Percentiles rank a stretch among this genome's conserved stretches.
phyloP scores from a whole-genome alignment of 805 yeast species.

The Wickerhamomyces subpelliculosus region DNA sequence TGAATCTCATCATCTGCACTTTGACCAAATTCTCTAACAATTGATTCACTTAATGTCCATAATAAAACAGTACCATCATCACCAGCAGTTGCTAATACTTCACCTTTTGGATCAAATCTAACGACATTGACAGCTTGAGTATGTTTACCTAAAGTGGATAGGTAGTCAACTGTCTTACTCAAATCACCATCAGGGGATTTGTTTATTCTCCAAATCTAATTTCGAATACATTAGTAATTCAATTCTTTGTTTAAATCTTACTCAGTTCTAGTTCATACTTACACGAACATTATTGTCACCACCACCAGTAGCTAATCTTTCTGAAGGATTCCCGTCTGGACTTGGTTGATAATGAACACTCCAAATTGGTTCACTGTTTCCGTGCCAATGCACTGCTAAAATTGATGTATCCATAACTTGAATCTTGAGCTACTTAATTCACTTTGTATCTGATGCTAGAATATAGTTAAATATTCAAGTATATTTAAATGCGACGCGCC shows the following conservation, averaged over 20 bases:
- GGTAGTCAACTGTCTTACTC: constrained; percentile 60
- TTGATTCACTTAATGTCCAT: constrained; percentile 59
- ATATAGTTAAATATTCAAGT: too few relatives aligned
- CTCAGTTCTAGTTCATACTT: too few relatives aligned
- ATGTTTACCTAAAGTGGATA: constrained; percentile 79
- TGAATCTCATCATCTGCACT: constrained; percentile 41
- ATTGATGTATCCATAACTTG: constrained; percentile 34
- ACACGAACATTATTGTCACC: constrained; percentile 88
- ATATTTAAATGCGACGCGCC: too few relatives aligned
- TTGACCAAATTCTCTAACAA: constrained; percentile 54
- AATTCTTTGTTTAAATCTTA: too few relatives aligned
- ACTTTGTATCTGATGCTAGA: too few relatives aligned
- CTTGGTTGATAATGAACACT: constrained; percentile 56
- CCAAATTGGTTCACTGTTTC: constrained; percentile 69
- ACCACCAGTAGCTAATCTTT: constrained; percentile 80
- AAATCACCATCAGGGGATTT: constrained; percentile 15
- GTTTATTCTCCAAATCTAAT: constrained; percentile 26
- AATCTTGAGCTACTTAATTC: neutral
- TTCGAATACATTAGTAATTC: too few relatives aligned
- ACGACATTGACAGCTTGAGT: constrained; percentile 93
- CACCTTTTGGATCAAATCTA: constrained; percentile 68
- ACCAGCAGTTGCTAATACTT: constrained; percentile 78
- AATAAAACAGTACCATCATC: constrained; percentile 88
- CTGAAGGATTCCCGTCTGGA: constrained; percentile 16
- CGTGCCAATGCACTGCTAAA: constrained; percentile 65